phyloP scores from a whole-genome alignment of 345 rosid species.

The Populus davidiana region DNA sequence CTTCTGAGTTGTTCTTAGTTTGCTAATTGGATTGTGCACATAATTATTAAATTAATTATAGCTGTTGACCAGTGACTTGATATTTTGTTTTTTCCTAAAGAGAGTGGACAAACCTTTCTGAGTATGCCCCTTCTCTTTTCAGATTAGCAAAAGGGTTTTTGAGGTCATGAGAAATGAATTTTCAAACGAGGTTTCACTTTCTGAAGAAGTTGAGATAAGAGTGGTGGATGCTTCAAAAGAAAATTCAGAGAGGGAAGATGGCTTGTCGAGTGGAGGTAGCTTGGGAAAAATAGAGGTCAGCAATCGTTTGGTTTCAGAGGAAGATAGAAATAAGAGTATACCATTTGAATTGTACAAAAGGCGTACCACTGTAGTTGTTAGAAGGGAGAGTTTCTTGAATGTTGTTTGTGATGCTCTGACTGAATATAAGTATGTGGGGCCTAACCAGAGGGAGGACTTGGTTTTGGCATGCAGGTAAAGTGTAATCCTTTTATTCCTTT shows the following conservation, averaged over 20 bases:
- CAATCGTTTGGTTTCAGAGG: conserved; percentile 21
- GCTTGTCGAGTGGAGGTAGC: conserved; percentile 21
- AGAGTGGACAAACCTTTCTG: conserved; percentile 7
- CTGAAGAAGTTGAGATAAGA: conserved; percentile 35
- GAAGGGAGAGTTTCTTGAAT: conserved; percentile 64
- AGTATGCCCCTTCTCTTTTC: conserved; percentile 22
- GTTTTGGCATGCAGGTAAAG: conserved; percentile 91
- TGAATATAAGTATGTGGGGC: conserved; percentile 92
- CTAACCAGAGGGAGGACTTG: conserved; percentile 92
- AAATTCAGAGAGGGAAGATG: conserved; percentile 35
- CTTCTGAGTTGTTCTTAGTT: background rate
- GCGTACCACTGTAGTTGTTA: conserved; percentile 74
- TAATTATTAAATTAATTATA: background rate
- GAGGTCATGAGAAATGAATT: conserved; percentile 60
- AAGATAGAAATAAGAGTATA: conserved; percentile 36
- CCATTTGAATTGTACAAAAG: conserved; percentile 88
- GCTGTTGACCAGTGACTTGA: background rate
- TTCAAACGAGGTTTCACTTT: conserved; percentile 31
- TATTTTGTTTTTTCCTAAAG: background rate
- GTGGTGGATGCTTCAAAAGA: conserved; percentile 27
- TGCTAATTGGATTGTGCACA: background rate
- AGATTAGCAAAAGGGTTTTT: conserved; percentile 89
- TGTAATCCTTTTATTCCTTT: conserved; percentile 6
- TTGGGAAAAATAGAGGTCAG: conserved; percentile 24
- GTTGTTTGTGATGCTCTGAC: conserved; percentile 77